Percentiles rank a stretch among this genome's conserved stretches.
phyloP scores from a whole-genome alignment of 306 rosid species.

The Delonix regia region DNA sequence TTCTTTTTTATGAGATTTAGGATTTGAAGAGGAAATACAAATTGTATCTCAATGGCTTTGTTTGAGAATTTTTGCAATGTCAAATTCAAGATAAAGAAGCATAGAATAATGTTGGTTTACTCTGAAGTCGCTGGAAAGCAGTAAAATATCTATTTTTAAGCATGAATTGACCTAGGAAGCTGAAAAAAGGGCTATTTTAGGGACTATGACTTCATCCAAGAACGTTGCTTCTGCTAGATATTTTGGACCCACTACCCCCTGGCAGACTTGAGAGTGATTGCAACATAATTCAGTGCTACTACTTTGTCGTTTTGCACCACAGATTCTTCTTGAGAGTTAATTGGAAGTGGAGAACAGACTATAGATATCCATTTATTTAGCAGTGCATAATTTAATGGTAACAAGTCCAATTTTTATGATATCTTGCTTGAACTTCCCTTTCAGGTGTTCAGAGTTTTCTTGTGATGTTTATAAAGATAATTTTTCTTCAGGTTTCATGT shows the following conservation, averaged over 20 bases:
- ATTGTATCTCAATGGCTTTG: background rate
- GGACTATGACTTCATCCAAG: background rate
- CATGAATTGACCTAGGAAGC: background rate
- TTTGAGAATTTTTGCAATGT: background rate
- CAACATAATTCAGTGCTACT: background rate
- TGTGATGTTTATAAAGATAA: background rate
- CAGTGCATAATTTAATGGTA: background rate
- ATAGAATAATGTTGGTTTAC: background rate
- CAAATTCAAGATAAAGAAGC: background rate
- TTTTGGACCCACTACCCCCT: background rate
- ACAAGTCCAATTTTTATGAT: background rate
- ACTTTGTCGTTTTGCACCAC: background rate
- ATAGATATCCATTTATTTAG: background rate
- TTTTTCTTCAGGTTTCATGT: constrained; percentile 10
- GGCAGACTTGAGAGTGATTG: background rate
- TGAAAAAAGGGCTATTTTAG: background rate
- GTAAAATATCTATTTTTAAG: background rate
- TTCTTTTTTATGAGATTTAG: background rate
- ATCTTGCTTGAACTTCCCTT: background rate
- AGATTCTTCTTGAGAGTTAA: background rate
- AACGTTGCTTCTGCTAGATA: background rate
- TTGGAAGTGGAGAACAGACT: background rate
- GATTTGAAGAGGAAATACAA: background rate
- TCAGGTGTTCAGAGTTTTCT: background rate
- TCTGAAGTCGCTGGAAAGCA: background rate